Base-by-base conservation (phyloP, 148 eudicot species). In the Fagopyrum homotropicum region DNA sequence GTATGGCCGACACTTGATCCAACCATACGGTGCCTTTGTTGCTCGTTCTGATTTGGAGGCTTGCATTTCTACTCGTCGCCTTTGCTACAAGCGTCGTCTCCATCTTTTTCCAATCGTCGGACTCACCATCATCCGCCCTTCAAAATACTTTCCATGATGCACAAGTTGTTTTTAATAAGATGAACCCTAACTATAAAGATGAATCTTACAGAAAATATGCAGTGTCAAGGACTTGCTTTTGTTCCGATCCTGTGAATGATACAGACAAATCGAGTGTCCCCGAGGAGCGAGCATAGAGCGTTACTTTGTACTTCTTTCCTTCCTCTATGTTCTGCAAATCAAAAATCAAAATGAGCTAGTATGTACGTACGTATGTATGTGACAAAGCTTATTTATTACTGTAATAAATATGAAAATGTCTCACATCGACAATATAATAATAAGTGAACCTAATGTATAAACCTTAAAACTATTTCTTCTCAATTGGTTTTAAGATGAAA, bases 1-100 rank as follows among this genome's bases (percentile, higher is more conserved):
- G 97, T 88, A 91, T 87, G 55, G 81, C 87, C 35, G 98, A 94
- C 4, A 94, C 91, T 88, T 94, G 98, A 80, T 94, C 98, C 71
- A 94, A 83, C 98, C 98, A 94, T 63, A 89, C 78, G 22, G 82
- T 83, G 52, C 91, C 88, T 56, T 81, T 89, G 60, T 70, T 85
- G 49, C 51, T 85, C 7, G 96, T 87, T 9, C 91, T 94, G 45
- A 94, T 72, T 56, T 92, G 91, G 76, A 94, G 84, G 77, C 93
- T 86, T 72, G 90, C 81, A 61, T 86, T 82, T 61, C 73, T 73
- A 69, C 85, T 75, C 6, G 93, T 85, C 14, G 69, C 87, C 9
- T 46, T 81, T 26, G 98, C 93, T 80, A 69, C 71, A 74, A 94
- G 75, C 26, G 51, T 51, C 16, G 81, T 69, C 83, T 86, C 85